Conservation (phyloP, 2,329 filamentous ascomycete species). For the Botrytis porri region DNA sequence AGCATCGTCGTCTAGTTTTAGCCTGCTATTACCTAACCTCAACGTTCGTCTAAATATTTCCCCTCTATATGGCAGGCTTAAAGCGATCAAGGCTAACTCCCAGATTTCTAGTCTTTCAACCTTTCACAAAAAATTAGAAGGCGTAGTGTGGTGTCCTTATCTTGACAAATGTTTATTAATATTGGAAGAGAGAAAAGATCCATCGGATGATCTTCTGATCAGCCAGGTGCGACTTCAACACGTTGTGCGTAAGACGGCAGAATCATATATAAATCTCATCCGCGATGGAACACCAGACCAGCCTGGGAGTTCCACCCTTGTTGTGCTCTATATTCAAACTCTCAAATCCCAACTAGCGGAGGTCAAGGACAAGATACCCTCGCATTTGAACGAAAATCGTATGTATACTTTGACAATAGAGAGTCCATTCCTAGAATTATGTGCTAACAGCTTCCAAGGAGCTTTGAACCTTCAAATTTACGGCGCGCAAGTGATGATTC, state of each 20-base stretch:
- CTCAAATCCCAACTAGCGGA: slow-evolving; percentile 2
- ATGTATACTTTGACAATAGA: not conserved
- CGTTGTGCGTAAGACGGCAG: not conserved
- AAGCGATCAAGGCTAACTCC: not conserved
- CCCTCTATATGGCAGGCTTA: not conserved
- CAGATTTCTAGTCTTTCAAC: slow-evolving; percentile 1
- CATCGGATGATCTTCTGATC: slow-evolving; percentile 1
- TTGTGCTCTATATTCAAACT: slow-evolving; percentile 12
- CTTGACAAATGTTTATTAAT: slow-evolving; percentile 7
- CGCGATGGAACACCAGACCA: slow-evolving; percentile 3
- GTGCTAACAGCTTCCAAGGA: not conserved
- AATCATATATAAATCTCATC: slow-evolving; percentile 9
- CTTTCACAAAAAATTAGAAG: slow-evolving; percentile 7
- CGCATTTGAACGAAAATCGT: not conserved
- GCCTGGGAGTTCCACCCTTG: not conserved
- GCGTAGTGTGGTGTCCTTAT: slow-evolving; percentile 13
- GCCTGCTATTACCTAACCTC: slow-evolving; percentile 10
- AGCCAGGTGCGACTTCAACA: slow-evolving; percentile 1
- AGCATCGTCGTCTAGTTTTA: slow-evolving; percentile 1
- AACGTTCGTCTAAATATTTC: not conserved
- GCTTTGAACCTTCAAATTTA: slow-evolving; percentile 5
- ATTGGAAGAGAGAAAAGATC: not conserved
- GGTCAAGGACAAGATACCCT: slow-evolving; percentile 1
- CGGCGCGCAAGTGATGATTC: slow-evolving; percentile 3
- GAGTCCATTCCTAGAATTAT: not conserved